Percentiles rank a stretch among this genome's conserved stretches.
Evolutionary conservation across 441 rosid species (phyloP).

Genomic region (Populus hybrid): DNA sequence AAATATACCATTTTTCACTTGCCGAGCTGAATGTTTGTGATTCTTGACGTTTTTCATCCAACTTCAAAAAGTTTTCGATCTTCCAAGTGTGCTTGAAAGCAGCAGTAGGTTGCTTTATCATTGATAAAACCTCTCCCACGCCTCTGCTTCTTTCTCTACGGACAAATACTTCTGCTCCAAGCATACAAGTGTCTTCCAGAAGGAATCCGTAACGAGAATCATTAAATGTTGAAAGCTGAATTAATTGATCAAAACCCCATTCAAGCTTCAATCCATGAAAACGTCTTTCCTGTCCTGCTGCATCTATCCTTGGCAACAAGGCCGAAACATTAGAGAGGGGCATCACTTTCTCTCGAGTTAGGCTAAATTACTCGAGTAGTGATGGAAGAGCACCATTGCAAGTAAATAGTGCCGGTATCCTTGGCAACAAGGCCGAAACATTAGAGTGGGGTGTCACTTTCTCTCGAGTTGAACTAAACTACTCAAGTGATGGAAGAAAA

Average conservation of each 20-base stretch:
- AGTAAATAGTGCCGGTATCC: too few relatives aligned
- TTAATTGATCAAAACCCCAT: slow-evolving; percentile 40
- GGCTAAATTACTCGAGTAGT: not conserved
- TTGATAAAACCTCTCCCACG: slow-evolving; percentile 50
- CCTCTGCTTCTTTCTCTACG: slow-evolving; percentile 46
- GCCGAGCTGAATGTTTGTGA: not conserved
- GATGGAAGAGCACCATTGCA: too few relatives aligned
- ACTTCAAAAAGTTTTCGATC: slow-evolving; percentile 32
- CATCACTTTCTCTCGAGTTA: not conserved
- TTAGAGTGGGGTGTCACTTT: not conserved
- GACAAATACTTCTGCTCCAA: slow-evolving; percentile 72
- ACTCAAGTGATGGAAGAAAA: not conserved
- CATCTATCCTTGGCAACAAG: slow-evolving; percentile 24
- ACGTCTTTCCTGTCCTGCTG: slow-evolving; percentile 26
- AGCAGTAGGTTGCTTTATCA: slow-evolving; percentile 28
- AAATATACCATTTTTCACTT: slow-evolving; percentile 10
- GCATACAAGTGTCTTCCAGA: slow-evolving; percentile 38
- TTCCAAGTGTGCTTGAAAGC: slow-evolving; percentile 30
- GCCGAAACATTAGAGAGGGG: slow-evolving; percentile 2
- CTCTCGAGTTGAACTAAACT: not conserved
- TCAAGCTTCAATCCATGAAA: slow-evolving; percentile 36
- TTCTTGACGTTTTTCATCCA: not conserved
- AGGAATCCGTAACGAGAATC: slow-evolving; percentile 36
- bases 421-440: too few relatives aligned
- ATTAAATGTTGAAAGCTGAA: slow-evolving; percentile 21